Conservation (phyloP, 2,329 filamentous ascomycete species). For the Trichoderma gracile region DNA sequence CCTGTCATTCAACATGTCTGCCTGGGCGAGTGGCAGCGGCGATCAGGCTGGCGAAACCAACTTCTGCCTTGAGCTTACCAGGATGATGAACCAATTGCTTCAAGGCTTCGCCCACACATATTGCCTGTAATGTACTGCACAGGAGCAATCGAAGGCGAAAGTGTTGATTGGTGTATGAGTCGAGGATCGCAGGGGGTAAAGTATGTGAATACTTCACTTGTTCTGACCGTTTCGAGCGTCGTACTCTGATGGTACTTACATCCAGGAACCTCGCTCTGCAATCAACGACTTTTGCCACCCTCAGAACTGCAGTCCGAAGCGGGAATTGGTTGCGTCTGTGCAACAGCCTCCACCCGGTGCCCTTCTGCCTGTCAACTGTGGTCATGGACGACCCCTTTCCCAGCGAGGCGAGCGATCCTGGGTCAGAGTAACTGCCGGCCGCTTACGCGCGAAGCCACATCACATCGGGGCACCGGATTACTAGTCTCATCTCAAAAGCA, state of each 20-base stretch:
- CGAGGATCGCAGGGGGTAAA: not conserved
- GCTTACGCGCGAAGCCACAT: constrained; percentile 25
- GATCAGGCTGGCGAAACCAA: not conserved
- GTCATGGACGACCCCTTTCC: constrained; percentile 20
- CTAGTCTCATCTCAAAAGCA: constrained; percentile 21
- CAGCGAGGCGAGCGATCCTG: not conserved
- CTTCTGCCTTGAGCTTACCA: not conserved
- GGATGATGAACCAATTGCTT: not conserved
- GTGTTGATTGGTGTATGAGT: not conserved
- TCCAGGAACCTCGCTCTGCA: not conserved
- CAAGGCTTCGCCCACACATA: not conserved
- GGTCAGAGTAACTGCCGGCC: constrained; percentile 23
- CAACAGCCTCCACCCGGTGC: constrained; percentile 3
- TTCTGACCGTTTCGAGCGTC: not conserved
- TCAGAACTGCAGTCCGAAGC: not conserved
- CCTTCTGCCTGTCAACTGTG: constrained; percentile 6
- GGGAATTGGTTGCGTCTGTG: constrained; percentile 3
- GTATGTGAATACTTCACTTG: not conserved
- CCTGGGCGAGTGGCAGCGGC: constrained; percentile 5
- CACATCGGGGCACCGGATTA: constrained; percentile 23
- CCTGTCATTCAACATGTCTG: constrained; percentile 1
- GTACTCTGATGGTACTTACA: not conserved
- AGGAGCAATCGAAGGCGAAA: not conserved
- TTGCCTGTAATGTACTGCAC: not conserved
- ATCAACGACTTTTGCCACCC: not conserved